Percentiles rank a stretch among this genome's conserved stretches.
phyloP scores from a whole-genome alignment of 2,329 filamentous ascomycete genomes.

The Fusarium virguliforme region DNA sequence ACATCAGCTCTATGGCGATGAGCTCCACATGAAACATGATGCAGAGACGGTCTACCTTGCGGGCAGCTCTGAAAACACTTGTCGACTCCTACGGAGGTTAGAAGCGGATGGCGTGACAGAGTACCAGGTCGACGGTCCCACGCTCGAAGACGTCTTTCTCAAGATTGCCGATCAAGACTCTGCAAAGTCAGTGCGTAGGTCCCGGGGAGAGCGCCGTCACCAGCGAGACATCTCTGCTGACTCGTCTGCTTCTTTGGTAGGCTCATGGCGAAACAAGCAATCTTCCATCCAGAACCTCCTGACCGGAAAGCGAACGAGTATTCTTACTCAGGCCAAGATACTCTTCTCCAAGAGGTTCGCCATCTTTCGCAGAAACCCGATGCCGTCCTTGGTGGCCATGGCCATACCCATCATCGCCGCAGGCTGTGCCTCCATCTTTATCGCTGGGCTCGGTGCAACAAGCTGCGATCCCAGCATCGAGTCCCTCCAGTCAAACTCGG shows the following conservation, averaged over 20 bases:
- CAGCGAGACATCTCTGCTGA: constrained; percentile 3
- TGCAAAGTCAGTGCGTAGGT: not conserved
- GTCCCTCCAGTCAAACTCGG: not conserved
- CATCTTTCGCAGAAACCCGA: not conserved
- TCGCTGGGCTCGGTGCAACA: not conserved
- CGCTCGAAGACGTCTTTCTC: constrained; percentile 31
- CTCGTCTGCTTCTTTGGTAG: constrained; percentile 13
- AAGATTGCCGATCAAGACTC: constrained; percentile 21
- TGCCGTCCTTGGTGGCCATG: not conserved
- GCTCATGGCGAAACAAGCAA: not conserved
- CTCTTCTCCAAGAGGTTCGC: constrained; percentile 16
- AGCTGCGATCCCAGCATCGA: not conserved
- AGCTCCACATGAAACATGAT: not conserved
- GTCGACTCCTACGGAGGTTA: not conserved
- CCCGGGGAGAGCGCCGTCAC: not conserved
- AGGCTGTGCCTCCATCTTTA: constrained; percentile 12
- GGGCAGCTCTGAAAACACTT: constrained; percentile 20
- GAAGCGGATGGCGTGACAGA: constrained; percentile 6
- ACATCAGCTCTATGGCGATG: constrained; percentile 13
- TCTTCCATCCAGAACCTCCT: constrained; percentile 8
- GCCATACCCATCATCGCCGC: constrained; percentile 9
- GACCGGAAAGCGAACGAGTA: not conserved
- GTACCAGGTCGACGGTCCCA: constrained; percentile 25
- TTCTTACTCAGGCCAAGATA: constrained; percentile 3
- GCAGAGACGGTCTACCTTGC: constrained; percentile 20